Evolutionary conservation across 768 basidiomycete species (phyloP), one percentile per base, ranked within the genome.

Genomic region (Russula griseocarnosa): DNA sequence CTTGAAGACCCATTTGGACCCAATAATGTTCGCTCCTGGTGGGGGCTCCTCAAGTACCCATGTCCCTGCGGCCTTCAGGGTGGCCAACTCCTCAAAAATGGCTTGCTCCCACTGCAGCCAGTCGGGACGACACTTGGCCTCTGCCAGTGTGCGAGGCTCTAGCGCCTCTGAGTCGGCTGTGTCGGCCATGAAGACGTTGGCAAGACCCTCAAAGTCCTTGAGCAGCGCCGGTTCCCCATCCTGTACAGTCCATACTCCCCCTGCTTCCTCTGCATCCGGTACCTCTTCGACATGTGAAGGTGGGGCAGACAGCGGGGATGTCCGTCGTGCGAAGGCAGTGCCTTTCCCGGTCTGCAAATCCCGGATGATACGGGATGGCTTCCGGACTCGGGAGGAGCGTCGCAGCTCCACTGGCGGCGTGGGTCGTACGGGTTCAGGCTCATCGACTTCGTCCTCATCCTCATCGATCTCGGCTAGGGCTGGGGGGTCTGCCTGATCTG

Each of bases 1-100:
- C 51, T 63, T 69, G 68, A 72, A 76, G 2, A 77, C 75, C 70
- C 72, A 76, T 13, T 68, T 66, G 1, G 58, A 63, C 11, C 61
- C 51, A 8, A 70, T 57, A 18, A 58, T 18, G 6, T 55, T 55
- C 0, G 34, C 42, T 14, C 53, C 54, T 0, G 30, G 34, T 0
- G 47, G 63, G 1, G 46, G 16, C 0, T 54, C 11, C 11, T 49
- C 46, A 0, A 60, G 49, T 0, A n/a, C 8, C 59, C 54, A 60
- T 0, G 57, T 54, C 5, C 26, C 22, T 1, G 34, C 34, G 1
- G 18, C 53, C 5, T 22, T n/a, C 53, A 54, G 7, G 1, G 34
- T 34, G 8, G 53, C 53, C 3, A 54, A 6, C 34, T 36, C 32
- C n/a, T 54, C 18, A 2, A 11, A 1, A 0, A 36, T 54, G 11